Percentiles rank a stretch among this genome's conserved stretches.
These are phyloP conservation scores for Cupressus sempervirens DNA, from an alignment of 75 land plant genomes.

Conservation along the genomic window DNA sequence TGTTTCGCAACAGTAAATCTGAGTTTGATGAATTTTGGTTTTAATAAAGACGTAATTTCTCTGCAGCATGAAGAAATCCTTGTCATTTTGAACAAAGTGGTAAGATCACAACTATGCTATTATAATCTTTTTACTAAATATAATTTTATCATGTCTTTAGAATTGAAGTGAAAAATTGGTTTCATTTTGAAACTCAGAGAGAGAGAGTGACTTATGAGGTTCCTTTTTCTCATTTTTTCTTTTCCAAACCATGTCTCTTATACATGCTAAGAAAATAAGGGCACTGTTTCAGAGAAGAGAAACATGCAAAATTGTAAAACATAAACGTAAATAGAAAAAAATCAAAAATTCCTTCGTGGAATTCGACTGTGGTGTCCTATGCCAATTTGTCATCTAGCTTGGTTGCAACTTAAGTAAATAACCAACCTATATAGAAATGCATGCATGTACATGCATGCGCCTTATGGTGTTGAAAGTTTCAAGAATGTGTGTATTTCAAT, in stretches of 20 bases:
- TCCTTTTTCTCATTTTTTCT: not conserved
- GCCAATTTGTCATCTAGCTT: not conserved
- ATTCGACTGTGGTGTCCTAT: not conserved
- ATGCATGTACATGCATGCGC: not conserved
- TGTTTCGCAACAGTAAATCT: not conserved
- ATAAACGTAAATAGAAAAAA: not conserved
- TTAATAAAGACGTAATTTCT: slow-evolving; percentile 3
- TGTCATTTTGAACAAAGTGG: slow-evolving; percentile 53
- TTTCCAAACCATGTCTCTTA: not conserved
- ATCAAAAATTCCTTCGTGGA: not conserved
- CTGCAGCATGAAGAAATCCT: slow-evolving; percentile 83
- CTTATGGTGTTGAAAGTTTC: too few relatives aligned
- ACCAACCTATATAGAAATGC: not conserved
- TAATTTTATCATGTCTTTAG: not conserved
- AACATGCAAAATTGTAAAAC: not conserved
- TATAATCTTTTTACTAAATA: not conserved
- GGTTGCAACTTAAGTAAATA: not conserved
- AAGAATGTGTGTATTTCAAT: too few relatives aligned
- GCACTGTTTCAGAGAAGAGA: too few relatives aligned
- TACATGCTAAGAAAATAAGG: not conserved
- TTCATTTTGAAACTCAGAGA: not conserved
- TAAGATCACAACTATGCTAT: slow-evolving; percentile 18
- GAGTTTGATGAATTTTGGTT: not conserved
- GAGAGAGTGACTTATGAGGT: too few relatives aligned
- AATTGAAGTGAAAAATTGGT: not conserved